Conservation (phyloP, 2,329 filamentous ascomycete species). For the Aspergillus aculeatus region DNA sequence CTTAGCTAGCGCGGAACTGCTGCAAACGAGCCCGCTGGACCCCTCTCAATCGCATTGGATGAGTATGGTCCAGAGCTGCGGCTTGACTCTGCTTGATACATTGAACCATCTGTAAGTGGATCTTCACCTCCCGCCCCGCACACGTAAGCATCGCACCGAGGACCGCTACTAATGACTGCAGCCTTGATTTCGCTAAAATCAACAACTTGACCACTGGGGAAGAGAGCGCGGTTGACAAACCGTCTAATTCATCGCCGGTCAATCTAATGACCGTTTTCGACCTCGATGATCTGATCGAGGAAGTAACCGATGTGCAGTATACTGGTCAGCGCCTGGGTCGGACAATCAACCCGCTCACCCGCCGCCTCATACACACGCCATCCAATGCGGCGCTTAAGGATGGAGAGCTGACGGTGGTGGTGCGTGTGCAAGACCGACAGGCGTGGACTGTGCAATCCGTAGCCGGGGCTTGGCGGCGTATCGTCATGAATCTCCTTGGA, state of each 20-base stretch:
- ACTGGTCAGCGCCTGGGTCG: conserved; percentile 18
- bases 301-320: conserved; percentile 26
- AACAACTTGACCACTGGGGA: conserved; percentile 20
- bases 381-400: not conserved
- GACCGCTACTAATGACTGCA: not conserved
- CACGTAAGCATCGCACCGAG: not conserved
- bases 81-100: conserved; percentile 51
- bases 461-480: conserved; percentile 26
- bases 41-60: conserved; percentile 41
- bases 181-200: conserved; percentile 32
- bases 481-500: conserved; percentile 34
- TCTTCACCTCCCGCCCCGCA: not conserved
- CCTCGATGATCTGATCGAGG: conserved; percentile 26
- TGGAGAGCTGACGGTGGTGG: conserved; percentile 17
- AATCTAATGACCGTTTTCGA: conserved; percentile 25
- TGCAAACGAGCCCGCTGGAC: conserved; percentile 43
- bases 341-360: not conserved
- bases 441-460: conserved; percentile 26
- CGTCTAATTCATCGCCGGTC: conserved; percentile 8
- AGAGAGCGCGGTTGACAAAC: not conserved
- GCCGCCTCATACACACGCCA: not conserved
- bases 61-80: conserved; percentile 50
- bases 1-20: conserved; percentile 48
- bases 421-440: conserved; percentile 15
- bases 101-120: conserved; percentile 28